Percentiles rank a stretch among this genome's conserved stretches.
phyloP scores from a whole-genome alignment of 2,329 filamentous ascomycete genomes.

The Clonostachys solani region DNA sequence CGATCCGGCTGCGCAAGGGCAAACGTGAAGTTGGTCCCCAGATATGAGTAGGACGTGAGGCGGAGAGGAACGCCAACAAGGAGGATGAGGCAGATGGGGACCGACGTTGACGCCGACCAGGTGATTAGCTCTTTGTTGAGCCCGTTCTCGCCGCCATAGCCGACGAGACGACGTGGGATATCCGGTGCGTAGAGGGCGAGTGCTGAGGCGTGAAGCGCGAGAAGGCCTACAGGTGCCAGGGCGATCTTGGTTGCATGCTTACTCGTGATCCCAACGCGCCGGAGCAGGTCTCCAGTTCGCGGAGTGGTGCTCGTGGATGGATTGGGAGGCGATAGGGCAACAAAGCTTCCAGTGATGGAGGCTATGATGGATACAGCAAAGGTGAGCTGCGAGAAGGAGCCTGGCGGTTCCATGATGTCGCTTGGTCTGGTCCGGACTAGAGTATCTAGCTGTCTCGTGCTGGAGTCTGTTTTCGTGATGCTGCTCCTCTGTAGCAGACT shows the following conservation, averaged over 20 bases:
- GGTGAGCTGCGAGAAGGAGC: no score
- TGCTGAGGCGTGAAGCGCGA: neutral
- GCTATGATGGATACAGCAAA: no score
- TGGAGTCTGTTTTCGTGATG: no score
- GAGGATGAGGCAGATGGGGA: constrained; percentile 20
- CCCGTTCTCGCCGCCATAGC: neutral
- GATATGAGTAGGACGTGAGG: constrained; percentile 30
- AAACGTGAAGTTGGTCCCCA: constrained; percentile 51
- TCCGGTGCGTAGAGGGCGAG: neutral
- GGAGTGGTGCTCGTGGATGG: no score
- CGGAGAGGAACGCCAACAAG: constrained; percentile 20
- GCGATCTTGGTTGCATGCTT: neutral
- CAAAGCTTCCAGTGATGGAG: no score
- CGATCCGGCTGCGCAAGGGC: constrained; percentile 37
- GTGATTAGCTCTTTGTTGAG: constrained; percentile 20
- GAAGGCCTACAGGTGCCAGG: neutral
- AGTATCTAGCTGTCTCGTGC: no score
- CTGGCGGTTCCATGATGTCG: no score
- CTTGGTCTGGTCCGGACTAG: no score
- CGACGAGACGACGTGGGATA: neutral
- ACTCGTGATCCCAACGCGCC: neutral
- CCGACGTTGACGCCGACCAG: constrained; percentile 21
- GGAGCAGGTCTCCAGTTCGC: neutral
- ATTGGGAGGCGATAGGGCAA: no score
- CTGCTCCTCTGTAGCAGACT: no score